phyloP scores from a whole-genome alignment of 2,329 filamentous ascomycete species.

The Graphiopsis chlorocephala region DNA sequence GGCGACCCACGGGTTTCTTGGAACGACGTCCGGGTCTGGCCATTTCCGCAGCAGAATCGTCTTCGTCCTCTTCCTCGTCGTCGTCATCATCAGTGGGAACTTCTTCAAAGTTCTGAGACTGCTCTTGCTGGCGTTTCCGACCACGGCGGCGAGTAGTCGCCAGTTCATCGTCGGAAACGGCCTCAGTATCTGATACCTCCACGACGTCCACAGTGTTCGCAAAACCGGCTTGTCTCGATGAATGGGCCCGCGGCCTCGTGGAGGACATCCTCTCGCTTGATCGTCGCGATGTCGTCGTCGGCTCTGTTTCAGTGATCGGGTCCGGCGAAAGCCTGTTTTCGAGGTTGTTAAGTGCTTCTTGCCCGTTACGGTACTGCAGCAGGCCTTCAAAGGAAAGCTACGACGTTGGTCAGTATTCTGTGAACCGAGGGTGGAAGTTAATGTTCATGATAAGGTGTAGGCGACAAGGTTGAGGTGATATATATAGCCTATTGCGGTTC shows the following conservation, averaged over 20 bases:
- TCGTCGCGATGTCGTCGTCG: not conserved
- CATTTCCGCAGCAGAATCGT: not conserved
- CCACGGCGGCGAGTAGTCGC: slow-evolving; percentile 16
- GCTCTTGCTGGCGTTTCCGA: slow-evolving; percentile 25
- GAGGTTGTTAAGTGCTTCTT: slow-evolving; percentile 41
- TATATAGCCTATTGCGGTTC: not conserved
- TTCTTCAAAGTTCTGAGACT: slow-evolving; percentile 24
- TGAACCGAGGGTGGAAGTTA: not conserved
- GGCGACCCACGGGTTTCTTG: not conserved
- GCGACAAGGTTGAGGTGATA: not conserved
- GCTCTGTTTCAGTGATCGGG: slow-evolving; percentile 29
- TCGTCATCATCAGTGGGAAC: slow-evolving; percentile 24
- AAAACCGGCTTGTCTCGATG: slow-evolving; percentile 20
- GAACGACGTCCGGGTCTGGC: not conserved
- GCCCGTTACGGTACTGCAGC: slow-evolving; percentile 46
- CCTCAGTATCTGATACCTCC: slow-evolving; percentile 25
- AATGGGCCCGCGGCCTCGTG: slow-evolving; percentile 21
- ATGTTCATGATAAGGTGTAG: not conserved
- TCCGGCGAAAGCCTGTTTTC: not conserved
- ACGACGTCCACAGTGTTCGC: slow-evolving; percentile 31
- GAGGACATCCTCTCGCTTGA: slow-evolving; percentile 25
- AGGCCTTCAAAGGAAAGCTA: slow-evolving; percentile 49
- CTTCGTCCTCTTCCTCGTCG: not conserved
- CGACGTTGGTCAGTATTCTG: not conserved
- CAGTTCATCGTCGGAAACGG: slow-evolving; percentile 21